Conservation (phyloP, 164 flowering plant species). For the Chimonanthus salicifolius region DNA sequence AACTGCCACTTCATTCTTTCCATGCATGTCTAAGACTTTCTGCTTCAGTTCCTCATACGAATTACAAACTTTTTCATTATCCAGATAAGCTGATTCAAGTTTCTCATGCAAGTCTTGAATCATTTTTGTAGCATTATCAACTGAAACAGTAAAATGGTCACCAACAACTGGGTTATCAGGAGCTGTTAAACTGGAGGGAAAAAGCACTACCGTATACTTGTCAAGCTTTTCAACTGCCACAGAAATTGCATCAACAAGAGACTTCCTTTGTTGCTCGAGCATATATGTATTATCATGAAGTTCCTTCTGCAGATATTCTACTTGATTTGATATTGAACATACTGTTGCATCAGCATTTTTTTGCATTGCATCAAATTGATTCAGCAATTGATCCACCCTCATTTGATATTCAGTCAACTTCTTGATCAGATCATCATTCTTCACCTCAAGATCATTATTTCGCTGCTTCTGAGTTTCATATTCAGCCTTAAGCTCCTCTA, state of each 20-base stretch:
- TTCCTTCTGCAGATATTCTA: conserved; percentile 47
- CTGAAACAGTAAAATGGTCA: conserved; percentile 31
- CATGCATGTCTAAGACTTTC: conserved; percentile 33
- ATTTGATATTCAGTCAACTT: conserved; percentile 35
- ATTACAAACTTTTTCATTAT: conserved; percentile 27
- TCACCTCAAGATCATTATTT: conserved; percentile 22
- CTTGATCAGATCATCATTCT: conserved; percentile 31
- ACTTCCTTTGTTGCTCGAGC: conserved; percentile 49
- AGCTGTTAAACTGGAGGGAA: conserved; percentile 11
- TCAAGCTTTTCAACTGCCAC: conserved; percentile 45
- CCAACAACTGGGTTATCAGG: conserved; percentile 21
- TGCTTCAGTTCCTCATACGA: conserved; percentile 35
- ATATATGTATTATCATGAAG: conserved; percentile 25
- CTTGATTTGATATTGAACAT: conserved; percentile 25
- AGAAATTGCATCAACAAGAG: conserved; percentile 29
- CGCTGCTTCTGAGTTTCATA: conserved; percentile 48
- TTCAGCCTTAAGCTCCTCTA: conserved; percentile 41
- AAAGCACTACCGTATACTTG: conserved; percentile 18
- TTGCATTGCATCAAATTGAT: conserved; percentile 38
- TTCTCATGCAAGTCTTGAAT: conserved; percentile 47
- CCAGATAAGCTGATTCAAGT: conserved; percentile 39
- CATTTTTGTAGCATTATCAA: conserved; percentile 41
- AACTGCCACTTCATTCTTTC: conserved; percentile 36
- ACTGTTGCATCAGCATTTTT: conserved; percentile 34
- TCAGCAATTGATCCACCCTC: conserved; percentile 37